Percentiles rank a stretch among this genome's conserved stretches.
Conservation (phyloP, 306 rosid genomes). For the Betula pendula region DNA sequence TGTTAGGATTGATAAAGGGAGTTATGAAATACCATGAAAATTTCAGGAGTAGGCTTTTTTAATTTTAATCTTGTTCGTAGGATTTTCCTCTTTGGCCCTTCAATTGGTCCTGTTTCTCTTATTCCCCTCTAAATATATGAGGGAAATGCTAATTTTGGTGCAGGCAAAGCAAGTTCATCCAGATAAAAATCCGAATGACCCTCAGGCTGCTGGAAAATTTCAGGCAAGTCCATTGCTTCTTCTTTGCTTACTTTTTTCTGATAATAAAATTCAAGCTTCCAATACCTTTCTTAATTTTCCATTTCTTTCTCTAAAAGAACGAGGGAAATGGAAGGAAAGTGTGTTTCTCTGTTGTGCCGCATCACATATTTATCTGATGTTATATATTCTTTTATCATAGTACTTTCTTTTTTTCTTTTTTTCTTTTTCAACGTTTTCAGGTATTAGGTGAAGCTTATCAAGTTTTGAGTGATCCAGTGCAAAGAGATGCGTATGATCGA, state of each 20-base stretch:
- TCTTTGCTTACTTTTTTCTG: neutral
- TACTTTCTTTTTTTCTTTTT: neutral
- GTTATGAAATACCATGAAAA: neutral
- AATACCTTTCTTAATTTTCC: neutral
- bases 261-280: neutral
- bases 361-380: too few relatives aligned
- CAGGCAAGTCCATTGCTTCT: slow-evolving; percentile 45
- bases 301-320: neutral
- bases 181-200: slow-evolving; percentile 85
- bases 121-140: neutral
- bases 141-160: neutral
- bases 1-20: neutral
- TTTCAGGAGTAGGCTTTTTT: too few relatives aligned
- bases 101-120: neutral
- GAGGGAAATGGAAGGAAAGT: neutral
- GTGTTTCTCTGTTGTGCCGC: too few relatives aligned
- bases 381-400: neutral
- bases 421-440: slow-evolving; percentile 32
- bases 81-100: too few relatives aligned
- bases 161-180: slow-evolving; percentile 99
- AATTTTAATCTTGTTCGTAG: neutral
- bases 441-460: slow-evolving; percentile 89
- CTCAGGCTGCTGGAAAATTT: slow-evolving; percentile 79
- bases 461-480: slow-evolving; percentile 80
- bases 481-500: slow-evolving; percentile 71